Percentiles rank a stretch among this genome's conserved stretches.
Conservation (phyloP, 768 basidiomycete genomes). For the Lentinula edodes region DNA sequence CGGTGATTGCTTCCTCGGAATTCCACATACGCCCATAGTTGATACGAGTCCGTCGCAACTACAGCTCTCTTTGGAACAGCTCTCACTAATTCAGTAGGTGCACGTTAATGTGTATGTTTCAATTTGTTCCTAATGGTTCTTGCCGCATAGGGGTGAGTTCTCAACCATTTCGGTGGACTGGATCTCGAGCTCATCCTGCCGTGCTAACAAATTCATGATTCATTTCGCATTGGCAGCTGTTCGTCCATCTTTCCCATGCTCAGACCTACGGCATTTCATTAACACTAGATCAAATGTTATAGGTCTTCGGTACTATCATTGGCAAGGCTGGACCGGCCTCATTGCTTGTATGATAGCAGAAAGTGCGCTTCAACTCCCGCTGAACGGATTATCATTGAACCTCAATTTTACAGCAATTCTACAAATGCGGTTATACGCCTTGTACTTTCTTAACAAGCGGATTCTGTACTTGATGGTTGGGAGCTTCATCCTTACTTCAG, state of each 20-base stretch:
- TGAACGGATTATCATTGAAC: neutral
- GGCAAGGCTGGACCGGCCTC: slow-evolving; percentile 61
- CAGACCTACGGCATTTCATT: neutral
- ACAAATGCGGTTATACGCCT: slow-evolving; percentile 58
- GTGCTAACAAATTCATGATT: neutral
- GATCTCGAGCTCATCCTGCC: neutral
- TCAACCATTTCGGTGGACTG: neutral
- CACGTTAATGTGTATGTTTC: neutral
- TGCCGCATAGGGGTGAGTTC: neutral
- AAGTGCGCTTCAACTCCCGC: slow-evolving; percentile 26
- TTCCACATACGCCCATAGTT: neutral
- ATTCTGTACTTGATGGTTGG: slow-evolving; percentile 41
- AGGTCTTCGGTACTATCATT: slow-evolving; percentile 45
- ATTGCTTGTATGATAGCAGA: slow-evolving; percentile 50
- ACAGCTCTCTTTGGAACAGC: slow-evolving; percentile 37
- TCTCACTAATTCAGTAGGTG: slow-evolving; percentile 33
- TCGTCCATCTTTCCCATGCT: neutral
- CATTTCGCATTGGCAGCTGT: slow-evolving; percentile 26
- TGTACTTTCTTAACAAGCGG: slow-evolving; percentile 49
- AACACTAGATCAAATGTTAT: neutral
- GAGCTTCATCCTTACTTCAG: slow-evolving; percentile 33
- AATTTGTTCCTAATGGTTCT: neutral
- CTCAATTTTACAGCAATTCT: slow-evolving; percentile 38
- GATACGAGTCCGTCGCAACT: neutral
- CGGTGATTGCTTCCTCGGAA: slow-evolving; percentile 24